Percentiles rank a stretch among this genome's conserved stretches.
These are phyloP conservation scores for Phytophthora uliginosa DNA, from an alignment of 352 stramenopile genomes.

Conservation along the genomic window DNA sequence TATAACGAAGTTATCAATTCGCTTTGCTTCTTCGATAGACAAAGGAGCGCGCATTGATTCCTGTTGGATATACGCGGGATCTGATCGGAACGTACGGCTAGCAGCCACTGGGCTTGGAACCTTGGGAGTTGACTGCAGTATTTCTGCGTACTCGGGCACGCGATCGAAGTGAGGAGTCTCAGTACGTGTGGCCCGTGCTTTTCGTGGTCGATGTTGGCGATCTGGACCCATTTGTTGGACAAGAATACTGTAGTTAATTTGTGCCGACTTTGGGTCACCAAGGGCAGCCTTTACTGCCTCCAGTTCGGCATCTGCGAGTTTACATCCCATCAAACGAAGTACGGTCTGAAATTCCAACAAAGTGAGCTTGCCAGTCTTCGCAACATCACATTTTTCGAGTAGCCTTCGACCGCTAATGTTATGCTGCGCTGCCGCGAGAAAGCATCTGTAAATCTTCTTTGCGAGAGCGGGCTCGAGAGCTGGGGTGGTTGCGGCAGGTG, in stretches of 20 bases:
- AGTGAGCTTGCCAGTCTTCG: slow-evolving; percentile 62
- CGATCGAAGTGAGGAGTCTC: slow-evolving; percentile 23
- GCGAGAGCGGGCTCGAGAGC: slow-evolving; percentile 42
- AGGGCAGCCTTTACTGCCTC: slow-evolving; percentile 62
- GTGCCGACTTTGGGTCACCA: slow-evolving; percentile 47
- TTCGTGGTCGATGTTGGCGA: slow-evolving; percentile 33
- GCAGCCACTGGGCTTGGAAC: slow-evolving; percentile 24
- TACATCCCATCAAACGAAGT: slow-evolving; percentile 81
- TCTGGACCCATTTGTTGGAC: slow-evolving; percentile 57
- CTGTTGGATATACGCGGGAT: slow-evolving; percentile 11
- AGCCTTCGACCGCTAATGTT: slow-evolving; percentile 82
- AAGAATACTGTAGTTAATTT: slow-evolving; percentile 62
- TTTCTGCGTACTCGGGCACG: slow-evolving; percentile 23
- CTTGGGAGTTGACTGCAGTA: slow-evolving; percentile 9
- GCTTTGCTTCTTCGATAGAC: slow-evolving; percentile 56
- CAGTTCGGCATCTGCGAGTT: slow-evolving; percentile 58
- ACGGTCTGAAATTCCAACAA: slow-evolving; percentile 82
- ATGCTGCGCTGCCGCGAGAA: slow-evolving; percentile 70
- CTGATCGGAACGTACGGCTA: slow-evolving; percentile 14
- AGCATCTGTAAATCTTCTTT: slow-evolving; percentile 77
- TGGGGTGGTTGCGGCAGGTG: slow-evolving; percentile 2
- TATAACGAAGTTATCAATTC: slow-evolving; percentile 50
- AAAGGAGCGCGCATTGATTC: slow-evolving; percentile 11
- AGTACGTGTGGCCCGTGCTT: slow-evolving; percentile 19
- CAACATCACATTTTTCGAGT: slow-evolving; percentile 77